These are phyloP conservation scores for Gymnopilus dilepis DNA, from an alignment of 768 basidiomycete species.

Conservation along the genomic window DNA sequence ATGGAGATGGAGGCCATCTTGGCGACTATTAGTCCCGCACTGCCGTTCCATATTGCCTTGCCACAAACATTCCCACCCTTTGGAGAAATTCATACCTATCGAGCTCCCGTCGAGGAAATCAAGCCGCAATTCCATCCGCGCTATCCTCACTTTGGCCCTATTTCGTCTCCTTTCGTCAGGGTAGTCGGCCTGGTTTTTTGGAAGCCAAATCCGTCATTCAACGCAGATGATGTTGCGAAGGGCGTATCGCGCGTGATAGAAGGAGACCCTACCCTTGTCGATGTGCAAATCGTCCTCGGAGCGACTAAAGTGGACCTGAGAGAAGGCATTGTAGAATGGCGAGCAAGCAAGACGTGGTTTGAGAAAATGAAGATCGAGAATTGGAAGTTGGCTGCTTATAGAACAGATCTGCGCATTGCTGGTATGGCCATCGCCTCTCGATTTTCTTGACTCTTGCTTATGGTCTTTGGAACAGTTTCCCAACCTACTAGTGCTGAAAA, in stretches of 20 bases:
- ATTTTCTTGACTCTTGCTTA: not conserved
- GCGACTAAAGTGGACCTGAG: slow-evolving; percentile 13
- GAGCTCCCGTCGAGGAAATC: not conserved
- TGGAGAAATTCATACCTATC: slow-evolving; percentile 7
- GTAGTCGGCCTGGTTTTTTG: slow-evolving; percentile 20
- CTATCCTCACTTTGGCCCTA: not conserved
- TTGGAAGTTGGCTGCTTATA: slow-evolving; percentile 24
- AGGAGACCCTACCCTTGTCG: not conserved
- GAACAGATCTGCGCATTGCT: slow-evolving; percentile 17
- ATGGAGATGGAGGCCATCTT: slow-evolving; percentile 13
- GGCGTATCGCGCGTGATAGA: slow-evolving; percentile 14
- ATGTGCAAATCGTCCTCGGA: slow-evolving; percentile 13
- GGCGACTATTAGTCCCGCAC: not conserved
- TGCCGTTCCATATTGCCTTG: slow-evolving; percentile 9
- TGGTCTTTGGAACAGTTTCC: not conserved
- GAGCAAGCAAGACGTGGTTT: slow-evolving; percentile 24
- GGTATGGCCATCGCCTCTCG: slow-evolving; percentile 11
- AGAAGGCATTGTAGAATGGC: slow-evolving; percentile 20
- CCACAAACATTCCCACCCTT: slow-evolving; percentile 9
- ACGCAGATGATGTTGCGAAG: slow-evolving; percentile 1
- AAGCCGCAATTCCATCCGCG: not conserved
- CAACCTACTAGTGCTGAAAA: not conserved
- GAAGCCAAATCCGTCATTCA: slow-evolving; percentile 4
- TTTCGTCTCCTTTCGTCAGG: slow-evolving; percentile 14
- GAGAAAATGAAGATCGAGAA: slow-evolving; percentile 22